phyloP scores from a whole-genome alignment of 148 eudicot genomes.

The Selenicereus undatus region DNA sequence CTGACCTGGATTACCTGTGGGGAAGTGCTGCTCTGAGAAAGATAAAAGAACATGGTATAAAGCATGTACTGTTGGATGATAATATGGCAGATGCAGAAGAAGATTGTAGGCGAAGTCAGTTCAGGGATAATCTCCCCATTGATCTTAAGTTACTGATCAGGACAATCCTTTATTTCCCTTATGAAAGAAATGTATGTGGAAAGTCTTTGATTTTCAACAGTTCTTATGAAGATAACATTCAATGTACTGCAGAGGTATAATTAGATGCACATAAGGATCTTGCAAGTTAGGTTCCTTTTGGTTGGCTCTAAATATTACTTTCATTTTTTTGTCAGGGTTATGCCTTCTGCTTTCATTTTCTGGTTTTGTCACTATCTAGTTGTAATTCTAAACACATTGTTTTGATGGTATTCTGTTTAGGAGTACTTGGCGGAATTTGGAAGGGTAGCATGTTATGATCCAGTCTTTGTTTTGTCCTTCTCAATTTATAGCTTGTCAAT shows the following conservation, averaged over 20 bases:
- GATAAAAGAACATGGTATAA: slow-evolving; percentile 43
- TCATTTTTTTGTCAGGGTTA: not conserved
- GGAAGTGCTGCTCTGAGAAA: slow-evolving; percentile 57
- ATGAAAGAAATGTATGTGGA: slow-evolving; percentile 35
- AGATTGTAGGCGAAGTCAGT: slow-evolving; percentile 54
- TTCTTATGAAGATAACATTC: slow-evolving; percentile 28
- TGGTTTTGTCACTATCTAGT: not conserved
- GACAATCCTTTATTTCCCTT: slow-evolving; percentile 75
- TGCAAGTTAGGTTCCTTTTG: not conserved
- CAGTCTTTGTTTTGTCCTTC: slow-evolving; percentile 76
- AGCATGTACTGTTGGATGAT: slow-evolving; percentile 25
- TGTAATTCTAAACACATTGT: slow-evolving; percentile 10
- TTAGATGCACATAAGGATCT: not conserved
- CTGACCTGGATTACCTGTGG: slow-evolving; percentile 87
- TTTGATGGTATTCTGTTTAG: slow-evolving; percentile 36
- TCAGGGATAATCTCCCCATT: slow-evolving; percentile 78
- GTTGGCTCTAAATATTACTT: not conserved
- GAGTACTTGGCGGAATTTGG: slow-evolving; percentile 24
- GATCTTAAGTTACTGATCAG: slow-evolving; percentile 70
- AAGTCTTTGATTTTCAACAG: slow-evolving; percentile 19
- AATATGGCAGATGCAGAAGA: slow-evolving; percentile 43
- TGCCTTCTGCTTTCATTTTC: not conserved
- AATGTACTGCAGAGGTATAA: slow-evolving; percentile 44
- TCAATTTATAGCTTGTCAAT: slow-evolving; percentile 72
- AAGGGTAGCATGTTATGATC: slow-evolving; percentile 59